A percentile compares a stretch with the other conserved stretches of the same genome.
These are phyloP conservation scores for Besnoitia besnoiti DNA, from an alignment of 169 alveolate genomes.

Conservation along the genomic window DNA sequence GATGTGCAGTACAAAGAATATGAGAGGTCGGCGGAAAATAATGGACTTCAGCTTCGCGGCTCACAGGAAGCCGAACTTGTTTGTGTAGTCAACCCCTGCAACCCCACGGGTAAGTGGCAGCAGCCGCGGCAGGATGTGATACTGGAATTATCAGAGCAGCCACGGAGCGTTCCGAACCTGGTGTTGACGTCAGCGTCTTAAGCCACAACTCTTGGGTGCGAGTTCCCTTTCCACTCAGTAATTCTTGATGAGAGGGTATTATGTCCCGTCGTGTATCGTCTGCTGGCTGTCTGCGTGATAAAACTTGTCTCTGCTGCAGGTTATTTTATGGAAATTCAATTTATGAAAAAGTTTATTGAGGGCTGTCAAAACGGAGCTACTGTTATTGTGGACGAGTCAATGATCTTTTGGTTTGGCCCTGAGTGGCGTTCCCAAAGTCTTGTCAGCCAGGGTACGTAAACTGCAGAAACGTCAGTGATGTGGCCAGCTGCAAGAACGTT, in stretches of 20 bases:
- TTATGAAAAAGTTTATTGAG: slow-evolving; percentile 33
- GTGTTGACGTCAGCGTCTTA: too few relatives aligned
- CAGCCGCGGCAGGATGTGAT: too few relatives aligned
- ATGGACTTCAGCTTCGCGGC: slow-evolving; percentile 30
- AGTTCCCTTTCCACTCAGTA: too few relatives aligned
- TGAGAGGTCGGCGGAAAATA: slow-evolving; percentile 55
- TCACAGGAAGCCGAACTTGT: slow-evolving; percentile 32
- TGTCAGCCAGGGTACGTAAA: slow-evolving; percentile 43
- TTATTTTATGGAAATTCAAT: slow-evolving; percentile 38
- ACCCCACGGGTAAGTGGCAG: slow-evolving; percentile 57
- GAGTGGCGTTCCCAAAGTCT: slow-evolving; percentile 61
- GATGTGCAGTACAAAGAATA: slow-evolving; percentile 64
- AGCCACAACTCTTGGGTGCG: too few relatives aligned
- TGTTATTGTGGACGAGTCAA: slow-evolving; percentile 60
- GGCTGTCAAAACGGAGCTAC: slow-evolving; percentile 8
- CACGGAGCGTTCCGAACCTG: too few relatives aligned
- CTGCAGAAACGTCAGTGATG: not conserved
- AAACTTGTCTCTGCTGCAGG: too few relatives aligned
- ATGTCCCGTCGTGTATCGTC: not conserved
- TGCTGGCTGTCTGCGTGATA: not conserved
- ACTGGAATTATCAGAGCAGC: too few relatives aligned
- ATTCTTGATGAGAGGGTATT: not conserved
- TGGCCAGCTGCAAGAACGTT: not conserved
- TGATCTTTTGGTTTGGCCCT: slow-evolving; percentile 52
- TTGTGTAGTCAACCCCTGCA: slow-evolving; percentile 65